A percentile compares a stretch with the other conserved stretches of the same genome.
These are phyloP conservation scores for Leishmania braziliensis DNA, from an alignment of 208 protist species.

Conservation along the genomic window DNA sequence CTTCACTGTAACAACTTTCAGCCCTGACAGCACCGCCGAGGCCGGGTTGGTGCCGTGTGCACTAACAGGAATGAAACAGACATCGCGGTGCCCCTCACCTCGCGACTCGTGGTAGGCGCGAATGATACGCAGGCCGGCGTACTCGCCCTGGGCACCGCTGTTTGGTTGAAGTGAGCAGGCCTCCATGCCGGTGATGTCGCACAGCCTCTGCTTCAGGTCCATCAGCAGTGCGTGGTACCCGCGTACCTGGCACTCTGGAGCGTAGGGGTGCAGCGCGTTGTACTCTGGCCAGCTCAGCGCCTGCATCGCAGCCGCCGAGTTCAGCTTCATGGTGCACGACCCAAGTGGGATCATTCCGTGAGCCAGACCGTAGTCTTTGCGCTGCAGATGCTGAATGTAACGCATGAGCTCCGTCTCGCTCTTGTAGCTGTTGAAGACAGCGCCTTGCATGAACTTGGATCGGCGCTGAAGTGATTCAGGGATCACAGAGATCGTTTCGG, in stretches of 20 bases:
- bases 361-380: constrained; percentile 94
- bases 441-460: constrained; percentile 89
- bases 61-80: constrained; percentile 97
- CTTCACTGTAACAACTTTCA: constrained; percentile 93
- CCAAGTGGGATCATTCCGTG: constrained; percentile 98
- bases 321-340: constrained; percentile 99
- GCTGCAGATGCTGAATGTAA: constrained; percentile 95
- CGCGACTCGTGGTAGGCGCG: constrained; percentile 78
- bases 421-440: constrained; percentile 96
- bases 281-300: constrained; percentile 96
- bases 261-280: constrained; percentile 96
- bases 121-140: constrained; percentile 94
- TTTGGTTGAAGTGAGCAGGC: constrained; percentile 97
- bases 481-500: constrained; percentile 43
- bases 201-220: constrained; percentile 88
- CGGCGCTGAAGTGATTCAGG: constrained; percentile 62
- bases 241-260: constrained; percentile 87
- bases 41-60: constrained; percentile 99
- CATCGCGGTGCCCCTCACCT: constrained; percentile 89
- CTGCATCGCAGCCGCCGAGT: constrained; percentile 95
- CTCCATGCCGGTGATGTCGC: constrained; percentile 95
- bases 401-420: constrained; percentile 96
- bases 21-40: constrained; percentile 93
- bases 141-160: constrained; percentile 97
- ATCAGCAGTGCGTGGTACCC: constrained; percentile 84